Base-by-base conservation (phyloP, 371 early-diverging fungal genomes). In the Haplosporangium sp. region DNA sequence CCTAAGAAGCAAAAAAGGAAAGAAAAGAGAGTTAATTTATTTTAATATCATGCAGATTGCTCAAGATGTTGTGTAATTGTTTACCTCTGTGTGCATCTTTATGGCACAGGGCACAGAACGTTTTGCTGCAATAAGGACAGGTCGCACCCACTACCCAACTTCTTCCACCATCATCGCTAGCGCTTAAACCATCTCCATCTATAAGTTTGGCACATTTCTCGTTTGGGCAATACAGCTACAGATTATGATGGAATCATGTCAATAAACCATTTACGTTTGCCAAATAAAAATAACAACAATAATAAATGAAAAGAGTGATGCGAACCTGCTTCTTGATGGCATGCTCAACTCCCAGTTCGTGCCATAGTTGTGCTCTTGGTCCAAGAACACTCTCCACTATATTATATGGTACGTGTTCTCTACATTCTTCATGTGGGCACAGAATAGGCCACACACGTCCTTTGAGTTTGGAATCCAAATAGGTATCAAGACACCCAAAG, bases 351-450 rank as follows among this genome's bases (percentile, higher is more conserved):
- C 69, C 70, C 6, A 69, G 62, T 13, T 52, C 13, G 37, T 74
- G 66, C 75, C 75, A 74, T 52, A 53, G 47, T 19, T 52, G 9
- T 0, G 70, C 61, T 5, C 48, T 65, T 3, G 44, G 15, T 0
- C 75, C 75, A 1, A 69, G 56, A n/a, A 65, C 37, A 6, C 61
- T 68, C 52, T 69, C 75, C 6, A 74, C 61, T 11, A 69, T 17
- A 53, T 40, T 11, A 9, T 17, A 34, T n/a, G 61, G 45, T 2
- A 74, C 39, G 8, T 7, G 27, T n/a, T 47, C 48, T 3, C 37
- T 34, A 13, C 75, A 74, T 0, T 39, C 2, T 2, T 27, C 34
- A 2, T 39, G 10, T 6, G 75, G 75, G 37, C 75, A 69, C 13
- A 8, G n/a, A 35, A 74, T 56, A 13, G 75, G 75, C 75, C 75